Conservation (phyloP, 2,329 filamentous ascomycete species). For the Lasiodiplodia theobromae region DNA sequence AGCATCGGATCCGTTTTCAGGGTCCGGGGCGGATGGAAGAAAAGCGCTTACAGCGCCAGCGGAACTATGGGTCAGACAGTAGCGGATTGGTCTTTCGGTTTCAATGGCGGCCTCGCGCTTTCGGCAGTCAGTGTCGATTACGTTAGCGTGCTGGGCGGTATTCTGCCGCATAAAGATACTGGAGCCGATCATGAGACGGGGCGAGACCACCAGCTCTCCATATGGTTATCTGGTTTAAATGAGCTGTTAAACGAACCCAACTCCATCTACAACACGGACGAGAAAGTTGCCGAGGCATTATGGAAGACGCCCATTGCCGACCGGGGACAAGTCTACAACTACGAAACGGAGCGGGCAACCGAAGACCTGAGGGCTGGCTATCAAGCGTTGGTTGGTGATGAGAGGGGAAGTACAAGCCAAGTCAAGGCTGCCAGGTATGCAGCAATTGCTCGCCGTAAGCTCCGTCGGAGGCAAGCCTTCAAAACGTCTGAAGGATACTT, state of each 20-base stretch:
- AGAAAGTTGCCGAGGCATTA: background rate
- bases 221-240: background rate
- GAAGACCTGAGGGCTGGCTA: background rate
- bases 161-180: background rate
- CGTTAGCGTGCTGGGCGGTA: background rate
- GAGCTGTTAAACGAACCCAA: background rate
- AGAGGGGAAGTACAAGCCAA: background rate
- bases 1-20: background rate
- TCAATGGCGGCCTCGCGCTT: background rate
- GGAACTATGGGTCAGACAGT: background rate
- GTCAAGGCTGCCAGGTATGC: background rate
- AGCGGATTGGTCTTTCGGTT: background rate
- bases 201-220: background rate
- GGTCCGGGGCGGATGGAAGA: background rate
- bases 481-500: constrained; percentile 7
- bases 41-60: background rate
- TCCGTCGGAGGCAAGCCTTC: background rate
- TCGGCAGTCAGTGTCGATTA: background rate
- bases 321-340: constrained; percentile 2
- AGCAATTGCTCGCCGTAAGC: constrained; percentile 2
- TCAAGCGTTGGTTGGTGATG: background rate
- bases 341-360: background rate
- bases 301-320: constrained; percentile 13
- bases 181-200: background rate
- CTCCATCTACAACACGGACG: background rate